Evolutionary conservation across 2,329 filamentous ascomycete species (phyloP).

Genomic region (Cucurbitaria berberidis): DNA sequence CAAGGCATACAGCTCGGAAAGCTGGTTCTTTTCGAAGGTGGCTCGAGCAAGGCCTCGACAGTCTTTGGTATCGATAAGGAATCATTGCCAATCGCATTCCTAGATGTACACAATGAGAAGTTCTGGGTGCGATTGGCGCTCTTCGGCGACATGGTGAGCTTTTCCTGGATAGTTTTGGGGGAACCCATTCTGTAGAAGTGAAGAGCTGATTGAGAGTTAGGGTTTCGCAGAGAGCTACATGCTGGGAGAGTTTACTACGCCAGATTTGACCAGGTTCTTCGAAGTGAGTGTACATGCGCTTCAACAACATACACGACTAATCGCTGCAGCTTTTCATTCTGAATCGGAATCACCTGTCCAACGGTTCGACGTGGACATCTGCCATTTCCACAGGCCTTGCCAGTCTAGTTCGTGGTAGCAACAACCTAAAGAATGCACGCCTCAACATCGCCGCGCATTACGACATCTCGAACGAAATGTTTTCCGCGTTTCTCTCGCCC

Average conservation of each 20-base stretch:
- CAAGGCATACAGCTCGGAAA: conserved; percentile 55
- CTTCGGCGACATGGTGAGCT: conserved; percentile 71
- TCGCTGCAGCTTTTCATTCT: conserved; percentile 68
- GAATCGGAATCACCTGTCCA: conserved; percentile 68
- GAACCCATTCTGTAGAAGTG: no score
- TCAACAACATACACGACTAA: conserved; percentile 20
- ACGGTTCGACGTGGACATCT: conserved; percentile 68
- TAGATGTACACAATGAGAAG: conserved; percentile 68
- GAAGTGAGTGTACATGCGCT: conserved; percentile 51
- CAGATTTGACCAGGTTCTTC: conserved; percentile 72
- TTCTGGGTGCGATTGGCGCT: conserved; percentile 74
- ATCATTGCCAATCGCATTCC: conserved; percentile 56
- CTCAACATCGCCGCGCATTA: conserved; percentile 76
- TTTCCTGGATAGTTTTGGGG: no score
- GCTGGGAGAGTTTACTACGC: conserved; percentile 72
- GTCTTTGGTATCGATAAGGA: conserved; percentile 51
- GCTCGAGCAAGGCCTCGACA: conserved; percentile 52
- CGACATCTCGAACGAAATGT: conserved; percentile 78
- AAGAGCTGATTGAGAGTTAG: conserved; percentile 28
- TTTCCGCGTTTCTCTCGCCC: conserved; percentile 73
- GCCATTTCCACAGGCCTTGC: conserved; percentile 64
- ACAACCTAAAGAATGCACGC: conserved; percentile 57
- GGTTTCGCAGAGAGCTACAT: conserved; percentile 77
- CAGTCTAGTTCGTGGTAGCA: conserved; percentile 57
- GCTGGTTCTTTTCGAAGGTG: conserved; percentile 53